These are phyloP conservation scores for Venturia oleaginea DNA, from an alignment of 2,329 filamentous ascomycete species.

Conservation along the genomic window DNA sequence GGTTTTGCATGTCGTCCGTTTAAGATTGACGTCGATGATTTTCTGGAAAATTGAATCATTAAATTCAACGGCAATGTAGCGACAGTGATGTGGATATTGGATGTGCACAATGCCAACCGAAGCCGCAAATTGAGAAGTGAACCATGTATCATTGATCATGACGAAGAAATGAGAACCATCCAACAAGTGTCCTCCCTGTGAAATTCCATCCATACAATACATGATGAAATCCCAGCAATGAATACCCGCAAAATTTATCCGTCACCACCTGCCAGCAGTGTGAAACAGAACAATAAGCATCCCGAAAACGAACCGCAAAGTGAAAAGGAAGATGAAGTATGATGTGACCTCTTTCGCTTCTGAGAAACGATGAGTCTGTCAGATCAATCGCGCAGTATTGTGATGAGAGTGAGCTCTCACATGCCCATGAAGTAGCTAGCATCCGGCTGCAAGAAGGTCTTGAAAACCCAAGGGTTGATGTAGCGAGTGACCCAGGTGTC, in stretches of 20 bases:
- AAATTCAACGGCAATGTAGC: not conserved
- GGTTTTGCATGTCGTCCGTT: too few relatives aligned
- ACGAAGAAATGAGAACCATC: not conserved
- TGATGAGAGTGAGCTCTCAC: not conserved
- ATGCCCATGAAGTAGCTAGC: not conserved
- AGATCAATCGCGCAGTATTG: not conserved
- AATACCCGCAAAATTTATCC: not conserved
- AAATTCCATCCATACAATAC: not conserved
- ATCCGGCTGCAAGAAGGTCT: not conserved
- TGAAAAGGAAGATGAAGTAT: not conserved
- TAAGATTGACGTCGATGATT: too few relatives aligned
- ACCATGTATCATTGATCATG: not conserved
- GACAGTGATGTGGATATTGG: not conserved
- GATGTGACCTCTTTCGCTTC: not conserved
- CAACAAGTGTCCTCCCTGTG: not conserved
- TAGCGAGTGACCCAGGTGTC: not conserved
- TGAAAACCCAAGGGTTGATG: conserved; percentile 1
- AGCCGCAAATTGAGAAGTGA: not conserved
- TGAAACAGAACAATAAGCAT: not conserved
- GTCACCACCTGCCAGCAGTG: not conserved
- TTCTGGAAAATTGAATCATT: not conserved
- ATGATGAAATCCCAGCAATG: not conserved
- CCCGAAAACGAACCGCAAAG: not conserved
- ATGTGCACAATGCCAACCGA: not conserved
- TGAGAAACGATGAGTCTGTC: not conserved